A percentile compares a stretch with the other conserved stretches of the same genome.
phyloP scores from a whole-genome alignment of 768 basidiomycete genomes.

The Ramaria rubella region DNA sequence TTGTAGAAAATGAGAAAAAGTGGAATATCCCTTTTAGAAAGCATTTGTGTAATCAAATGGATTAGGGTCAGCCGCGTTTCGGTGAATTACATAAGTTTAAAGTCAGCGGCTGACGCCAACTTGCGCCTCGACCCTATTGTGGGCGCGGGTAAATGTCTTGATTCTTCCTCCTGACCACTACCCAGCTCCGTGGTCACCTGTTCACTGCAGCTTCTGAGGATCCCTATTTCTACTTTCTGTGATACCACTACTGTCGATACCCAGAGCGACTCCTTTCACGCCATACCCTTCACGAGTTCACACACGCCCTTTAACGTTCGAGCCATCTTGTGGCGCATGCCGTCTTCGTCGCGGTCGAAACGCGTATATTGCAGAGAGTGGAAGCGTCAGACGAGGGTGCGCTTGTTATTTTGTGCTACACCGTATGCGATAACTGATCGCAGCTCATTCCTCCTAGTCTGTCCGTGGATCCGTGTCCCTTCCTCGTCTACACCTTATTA shows the following conservation, averaged over 20 bases:
- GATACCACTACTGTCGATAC: background rate
- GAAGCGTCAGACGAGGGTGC: background rate
- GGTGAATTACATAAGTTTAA: no score
- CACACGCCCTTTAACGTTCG: background rate
- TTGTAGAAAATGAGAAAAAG: no score
- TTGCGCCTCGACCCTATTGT: background rate
- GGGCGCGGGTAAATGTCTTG: background rate
- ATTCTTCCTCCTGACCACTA: background rate
- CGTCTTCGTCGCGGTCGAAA: background rate
- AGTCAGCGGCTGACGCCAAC: no score
- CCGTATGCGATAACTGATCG: background rate
- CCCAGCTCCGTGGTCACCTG: background rate
- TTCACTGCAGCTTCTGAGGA: background rate
- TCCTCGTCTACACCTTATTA: conserved; percentile 7
- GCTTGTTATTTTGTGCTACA: background rate
- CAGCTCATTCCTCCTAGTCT: background rate
- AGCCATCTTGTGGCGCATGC: background rate
- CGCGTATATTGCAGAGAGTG: conserved; percentile 10
- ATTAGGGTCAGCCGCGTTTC: no score
- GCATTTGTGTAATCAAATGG: no score
- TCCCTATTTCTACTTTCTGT: background rate
- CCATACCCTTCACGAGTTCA: background rate
- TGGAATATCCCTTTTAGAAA: no score
- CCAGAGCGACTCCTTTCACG: background rate
- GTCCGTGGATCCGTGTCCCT: conserved; percentile 7